These are phyloP conservation scores for Leptosphaerulina australis DNA, from an alignment of 2,329 filamentous ascomycete genomes.

Conservation along the genomic window DNA sequence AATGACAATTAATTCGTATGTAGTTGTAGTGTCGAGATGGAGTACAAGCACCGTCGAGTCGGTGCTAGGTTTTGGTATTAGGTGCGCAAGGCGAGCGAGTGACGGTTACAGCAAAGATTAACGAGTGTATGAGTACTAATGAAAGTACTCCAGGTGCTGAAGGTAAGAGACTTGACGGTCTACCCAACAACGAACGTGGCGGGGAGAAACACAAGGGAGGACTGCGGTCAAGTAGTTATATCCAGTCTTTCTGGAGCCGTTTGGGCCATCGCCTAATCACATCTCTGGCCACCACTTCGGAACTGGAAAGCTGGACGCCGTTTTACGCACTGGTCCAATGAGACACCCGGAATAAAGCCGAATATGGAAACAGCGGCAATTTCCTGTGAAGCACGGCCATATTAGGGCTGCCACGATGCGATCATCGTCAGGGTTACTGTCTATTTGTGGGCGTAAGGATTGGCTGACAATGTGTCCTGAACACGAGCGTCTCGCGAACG, in stretches of 20 bases:
- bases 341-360: constrained; percentile 11
- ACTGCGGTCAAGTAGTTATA: constrained; percentile 30
- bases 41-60: constrained; percentile 9
- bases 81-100: constrained; percentile 18
- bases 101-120: constrained; percentile 17
- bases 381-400: constrained; percentile 32
- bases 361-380: constrained; percentile 36
- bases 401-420: constrained; percentile 23
- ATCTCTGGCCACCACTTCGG: constrained; percentile 18
- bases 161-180: constrained; percentile 34
- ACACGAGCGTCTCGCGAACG: constrained; percentile 14
- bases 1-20: constrained; percentile 6
- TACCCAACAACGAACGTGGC: constrained; percentile 35
- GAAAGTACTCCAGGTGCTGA: constrained; percentile 25
- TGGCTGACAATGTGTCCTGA: constrained; percentile 20
- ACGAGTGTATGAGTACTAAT: constrained; percentile 25
- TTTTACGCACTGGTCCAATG: constrained; percentile 13
- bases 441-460: constrained; percentile 37
- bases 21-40: constrained; percentile 13
- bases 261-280: constrained; percentile 19
- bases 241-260: constrained; percentile 16
- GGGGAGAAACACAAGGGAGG: constrained; percentile 22
- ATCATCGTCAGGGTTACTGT: constrained; percentile 30
- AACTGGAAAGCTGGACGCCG: constrained; percentile 21
- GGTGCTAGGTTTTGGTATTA: constrained; percentile 17